Base-by-base conservation (phyloP, 1,139 yeast genomes). In the Arxiozyma heterogenica region DNA sequence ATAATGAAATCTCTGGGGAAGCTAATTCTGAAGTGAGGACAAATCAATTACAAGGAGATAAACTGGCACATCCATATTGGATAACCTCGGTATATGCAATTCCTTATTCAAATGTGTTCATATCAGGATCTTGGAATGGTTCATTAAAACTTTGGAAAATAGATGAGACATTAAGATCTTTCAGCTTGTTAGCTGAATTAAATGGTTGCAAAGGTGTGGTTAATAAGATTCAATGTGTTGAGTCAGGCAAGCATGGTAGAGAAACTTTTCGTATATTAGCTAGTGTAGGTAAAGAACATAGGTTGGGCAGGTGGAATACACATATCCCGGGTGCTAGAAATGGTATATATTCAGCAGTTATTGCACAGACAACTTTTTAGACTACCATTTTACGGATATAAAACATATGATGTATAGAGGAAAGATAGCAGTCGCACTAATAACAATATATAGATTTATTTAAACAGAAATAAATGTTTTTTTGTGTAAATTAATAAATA, bases 51-150 rank as follows among this genome's bases (percentile, higher is more conserved):
- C 91, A 96, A 15, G 77, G 77, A 43, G 63, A 61, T 47, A 60
- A 61, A 43, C 42, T 67, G 46, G 77, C 79, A 22, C 84, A 81
- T 57, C 97, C 98, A 34, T 84, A 85, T 63, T 84, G 93, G 84
- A 84, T 94, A 61, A 90, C 98, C 0, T 75, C 93, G 1, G 70
- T 93, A 15, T 77, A 83, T 64, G 89, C 95, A 0, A 74, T 93
- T n/a, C 97, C 98, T n/a, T 91, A 80, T 67, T 79, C 93, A 27
- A 91, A 94, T 66, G 70, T 89, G 8, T 88, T 93, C 64, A 73
- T 93, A 53, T 82, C 90, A 25, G 98, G 98, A 0, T 90, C 98
- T 2, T 86, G 88, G 83, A 80, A 81, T 65, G 98, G 98, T 4
- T 69, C 74, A 7, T 69, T 88, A 54, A 81, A 79, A 58, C 76